Evolutionary conservation across 1,284 basidiomycete genomes (phyloP), one percentile per base, ranked within the genome.

Genomic region (Anthracocystis panici-leucophaei): DNA sequence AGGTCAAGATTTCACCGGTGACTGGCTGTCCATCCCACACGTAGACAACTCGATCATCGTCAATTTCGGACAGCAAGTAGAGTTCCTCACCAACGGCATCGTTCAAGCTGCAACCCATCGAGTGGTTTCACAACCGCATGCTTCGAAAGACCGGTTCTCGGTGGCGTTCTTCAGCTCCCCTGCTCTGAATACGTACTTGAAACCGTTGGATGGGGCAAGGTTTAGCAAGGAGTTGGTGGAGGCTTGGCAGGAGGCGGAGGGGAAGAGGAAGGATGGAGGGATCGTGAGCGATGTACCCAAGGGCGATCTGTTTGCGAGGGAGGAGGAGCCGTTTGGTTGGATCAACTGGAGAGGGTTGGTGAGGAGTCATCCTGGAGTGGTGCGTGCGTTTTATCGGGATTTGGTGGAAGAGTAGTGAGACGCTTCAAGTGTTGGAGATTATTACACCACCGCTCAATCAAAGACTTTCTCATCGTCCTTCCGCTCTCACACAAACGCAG

Each of bases 11-110:
- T 70, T 77, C 16, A 21, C 52, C 16, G 81, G 81, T 4, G 38
- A 33, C 11, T 82, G 81, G 81, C 40, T 82, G 20, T 58, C 61
- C 27, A 73, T 82, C 9, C 80, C 78, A 0, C 65, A 72, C 61
- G 56, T 72, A 6, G 44, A 63, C 16, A 46, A 57, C 29, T 45
- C 53, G 21, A 72, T 78, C 33, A 67, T 82, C 42, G 78, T 82
- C 70, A 82, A 82, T 48, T 78, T 80, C 45, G 81, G 81, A n/a
- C 81, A 82, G 52, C 81, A 82, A 42, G 64, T 82, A 21, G 81
- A 82, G 45, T 58, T 62, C 23, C 56, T 82, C 4, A 74, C 72
- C 31, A 61, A 64, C 35, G 76, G 80, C 27, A 69, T 77, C 42
- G 66, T 82, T 12, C 73, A 75, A 33, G 75, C 80, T 18, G 81